Evolutionary conservation across 2,329 filamentous ascomycete genomes (phyloP), one percentile per base, ranked within the genome.

Genomic region (Talaromyces sp.): DNA sequence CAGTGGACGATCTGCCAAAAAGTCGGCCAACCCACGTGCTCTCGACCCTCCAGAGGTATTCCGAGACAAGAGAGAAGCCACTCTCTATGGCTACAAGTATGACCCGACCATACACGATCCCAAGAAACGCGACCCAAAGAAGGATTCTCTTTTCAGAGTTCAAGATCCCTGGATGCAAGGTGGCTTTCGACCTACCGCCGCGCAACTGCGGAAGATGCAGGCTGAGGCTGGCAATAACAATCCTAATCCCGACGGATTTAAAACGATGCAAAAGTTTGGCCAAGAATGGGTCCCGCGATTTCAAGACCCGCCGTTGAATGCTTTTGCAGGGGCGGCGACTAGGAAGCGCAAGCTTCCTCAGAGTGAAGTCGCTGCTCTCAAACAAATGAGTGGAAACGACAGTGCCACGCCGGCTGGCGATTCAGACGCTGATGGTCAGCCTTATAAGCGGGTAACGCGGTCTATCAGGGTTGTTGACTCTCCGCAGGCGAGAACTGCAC

Each of bases 51-150:
- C 75, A 5, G 72, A 75, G n/a, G 69, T 84, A 2, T 86, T 79
- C 63, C 84, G 86, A 67, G 85, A 85, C 65, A 82, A 82, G 71
- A 86, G 86, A 65, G 85, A 87, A 73, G 81, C 85, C 1, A 81
- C 82, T 61, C 73, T 88, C 0, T 88, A 87, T 68, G 83, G 83
- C 60, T 87, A 87, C 69, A 79, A 78, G 36, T 84, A 84, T 68
- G 83, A 85, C 64, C 72, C 81, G 0, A 52, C 56, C 14, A 59
- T 62, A 12, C 56, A 59, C 47, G 61, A 62, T 23, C 61, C 57
- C n/a, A 62, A 62, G 36, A 62, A 62, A 42, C 52, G 33, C 1
- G 61, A 62, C 27, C 36, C 28, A 14, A 56, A 56, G 2, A 82
- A 82, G 66, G 72, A 73, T 40, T 65, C 69, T 40, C 75, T 77